phyloP scores from a whole-genome alignment of 1,284 basidiomycete species.

The Volvariella volvacea region DNA sequence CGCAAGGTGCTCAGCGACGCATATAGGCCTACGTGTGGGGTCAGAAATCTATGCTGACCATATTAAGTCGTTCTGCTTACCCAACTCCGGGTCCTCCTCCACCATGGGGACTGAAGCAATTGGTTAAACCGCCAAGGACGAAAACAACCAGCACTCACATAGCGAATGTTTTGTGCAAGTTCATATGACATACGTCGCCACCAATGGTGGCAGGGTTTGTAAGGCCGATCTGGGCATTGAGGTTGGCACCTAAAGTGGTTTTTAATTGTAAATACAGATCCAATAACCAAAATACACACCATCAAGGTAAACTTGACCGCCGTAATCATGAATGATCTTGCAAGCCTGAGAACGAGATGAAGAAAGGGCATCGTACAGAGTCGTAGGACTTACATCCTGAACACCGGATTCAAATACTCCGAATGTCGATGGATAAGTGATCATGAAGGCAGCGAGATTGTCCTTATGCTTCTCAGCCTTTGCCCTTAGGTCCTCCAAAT shows the following conservation, averaged over 20 bases:
- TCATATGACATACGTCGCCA: slow-evolving; percentile 96
- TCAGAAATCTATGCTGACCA: slow-evolving; percentile 7
- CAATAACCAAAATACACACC: slow-evolving; percentile 33
- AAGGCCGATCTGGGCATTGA: slow-evolving; percentile 93
- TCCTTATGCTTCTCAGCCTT: slow-evolving; percentile 93
- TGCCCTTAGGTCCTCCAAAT: slow-evolving; percentile 76
- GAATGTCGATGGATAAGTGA: slow-evolving; percentile 93
- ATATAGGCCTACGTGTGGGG: slow-evolving; percentile 69
- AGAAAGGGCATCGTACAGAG: background rate
- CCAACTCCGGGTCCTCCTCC: slow-evolving; percentile 96
- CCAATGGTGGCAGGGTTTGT: slow-evolving; percentile 96
- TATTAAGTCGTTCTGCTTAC: slow-evolving; percentile 27
- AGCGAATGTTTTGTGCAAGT: slow-evolving; percentile 94
- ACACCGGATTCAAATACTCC: slow-evolving; percentile 96
- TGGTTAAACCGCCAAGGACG: slow-evolving; percentile 7
- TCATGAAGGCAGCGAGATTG: slow-evolving; percentile 95
- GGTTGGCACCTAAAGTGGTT: slow-evolving; percentile 61
- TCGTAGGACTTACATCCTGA: slow-evolving; percentile 46
- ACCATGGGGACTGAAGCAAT: slow-evolving; percentile 74
- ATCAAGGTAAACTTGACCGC: slow-evolving; percentile 97
- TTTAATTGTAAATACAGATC: slow-evolving; percentile 6
- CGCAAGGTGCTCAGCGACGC: slow-evolving; percentile 87
- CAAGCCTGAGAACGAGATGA: slow-evolving; percentile 53
- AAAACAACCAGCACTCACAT: slow-evolving; percentile 47
- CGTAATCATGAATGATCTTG: slow-evolving; percentile 89